These are phyloP conservation scores for Cucumis melo DNA, from an alignment of 306 rosid species.

Conservation along the genomic window DNA sequence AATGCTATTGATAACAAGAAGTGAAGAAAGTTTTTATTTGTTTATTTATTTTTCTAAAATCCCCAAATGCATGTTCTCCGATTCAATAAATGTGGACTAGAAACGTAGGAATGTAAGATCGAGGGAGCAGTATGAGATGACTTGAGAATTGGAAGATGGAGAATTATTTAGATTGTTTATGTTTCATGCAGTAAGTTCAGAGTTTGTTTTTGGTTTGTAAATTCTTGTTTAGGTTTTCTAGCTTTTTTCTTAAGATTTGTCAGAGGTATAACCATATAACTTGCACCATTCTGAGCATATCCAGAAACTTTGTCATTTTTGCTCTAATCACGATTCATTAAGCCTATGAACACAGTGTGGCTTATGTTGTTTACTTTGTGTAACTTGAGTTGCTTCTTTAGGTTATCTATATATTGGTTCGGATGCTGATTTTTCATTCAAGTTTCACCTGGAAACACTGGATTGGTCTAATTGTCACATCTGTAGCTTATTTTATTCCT, in stretches of 20 bases:
- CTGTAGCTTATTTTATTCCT: slow-evolving; percentile 45
- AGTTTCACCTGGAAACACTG: slow-evolving; percentile 65
- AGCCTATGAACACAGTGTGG: background rate
- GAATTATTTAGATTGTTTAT: background rate
- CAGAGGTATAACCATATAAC: background rate
- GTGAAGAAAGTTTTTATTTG: background rate
- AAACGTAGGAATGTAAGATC: background rate
- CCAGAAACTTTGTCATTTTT: background rate
- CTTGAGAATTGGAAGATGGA: background rate
- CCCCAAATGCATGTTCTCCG: background rate
- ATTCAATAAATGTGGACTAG: background rate
- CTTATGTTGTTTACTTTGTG: background rate
- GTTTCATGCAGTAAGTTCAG: background rate
- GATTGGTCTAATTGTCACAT: slow-evolving; percentile 52
- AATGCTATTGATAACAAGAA: background rate
- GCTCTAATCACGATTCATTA: background rate
- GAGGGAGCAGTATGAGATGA: background rate
- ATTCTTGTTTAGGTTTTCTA: background rate
- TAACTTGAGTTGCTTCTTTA: slow-evolving; percentile 7
- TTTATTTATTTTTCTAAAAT: background rate
- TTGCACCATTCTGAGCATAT: background rate
- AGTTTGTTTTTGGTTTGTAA: background rate
- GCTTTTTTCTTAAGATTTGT: background rate
- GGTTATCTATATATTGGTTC: slow-evolving; percentile 19
- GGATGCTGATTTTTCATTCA: slow-evolving; percentile 55